Evolutionary conservation across 371 early-diverging fungal species (phyloP).

Genomic region (Saksenaea oblongispora): DNA sequence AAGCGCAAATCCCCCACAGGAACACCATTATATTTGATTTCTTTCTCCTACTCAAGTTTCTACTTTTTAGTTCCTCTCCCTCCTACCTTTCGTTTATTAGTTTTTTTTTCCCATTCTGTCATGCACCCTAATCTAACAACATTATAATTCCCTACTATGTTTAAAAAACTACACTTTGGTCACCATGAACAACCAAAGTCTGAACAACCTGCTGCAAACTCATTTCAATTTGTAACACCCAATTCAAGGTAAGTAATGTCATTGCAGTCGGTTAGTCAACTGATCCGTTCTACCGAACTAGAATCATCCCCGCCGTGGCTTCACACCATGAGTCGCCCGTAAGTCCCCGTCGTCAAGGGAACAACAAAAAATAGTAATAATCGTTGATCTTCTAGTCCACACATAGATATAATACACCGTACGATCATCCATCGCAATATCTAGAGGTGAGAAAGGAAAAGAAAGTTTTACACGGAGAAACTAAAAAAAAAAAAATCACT

Average conservation of each 20-base stretch:
- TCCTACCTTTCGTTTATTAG: conserved; percentile 5
- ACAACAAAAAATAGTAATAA: background rate
- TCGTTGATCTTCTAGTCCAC: background rate
- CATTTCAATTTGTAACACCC: conserved; percentile 13
- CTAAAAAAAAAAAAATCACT: conserved; percentile 2
- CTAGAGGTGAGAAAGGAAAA: too few relatives aligned
- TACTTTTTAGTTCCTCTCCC: background rate
- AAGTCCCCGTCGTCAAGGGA: background rate
- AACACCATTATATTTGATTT: background rate
- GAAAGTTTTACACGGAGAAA: background rate
- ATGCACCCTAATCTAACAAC: conserved; percentile 1
- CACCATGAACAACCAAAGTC: conserved; percentile 6
- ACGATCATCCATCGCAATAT: background rate
- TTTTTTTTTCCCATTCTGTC: conserved; percentile 5
- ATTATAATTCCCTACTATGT: conserved; percentile 11
- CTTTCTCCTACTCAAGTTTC: background rate
- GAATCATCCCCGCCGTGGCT: conserved; percentile 2
- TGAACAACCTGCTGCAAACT: conserved; percentile 9
- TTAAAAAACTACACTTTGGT: conserved; percentile 15
- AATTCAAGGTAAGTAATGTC: conserved; percentile 15
- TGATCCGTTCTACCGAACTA: background rate
- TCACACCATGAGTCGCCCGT: background rate
- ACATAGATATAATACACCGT: background rate
- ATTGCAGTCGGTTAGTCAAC: background rate
- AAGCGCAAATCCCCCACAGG: background rate